These are phyloP conservation scores for Nosema muscidifuracis DNA, from an alignment of 371 early-diverging fungal species.

Conservation along the genomic window DNA sequence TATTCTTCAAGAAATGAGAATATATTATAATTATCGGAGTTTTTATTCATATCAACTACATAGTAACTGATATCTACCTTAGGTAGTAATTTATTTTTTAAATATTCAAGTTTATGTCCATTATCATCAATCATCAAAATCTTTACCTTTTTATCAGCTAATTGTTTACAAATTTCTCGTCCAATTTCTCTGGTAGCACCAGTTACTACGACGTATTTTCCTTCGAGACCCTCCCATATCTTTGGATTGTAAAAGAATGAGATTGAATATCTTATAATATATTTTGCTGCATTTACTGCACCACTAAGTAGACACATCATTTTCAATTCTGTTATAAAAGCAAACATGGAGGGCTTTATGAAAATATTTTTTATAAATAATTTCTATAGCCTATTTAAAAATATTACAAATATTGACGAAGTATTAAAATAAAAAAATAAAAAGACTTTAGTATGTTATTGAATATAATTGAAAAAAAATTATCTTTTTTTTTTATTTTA, in stretches of 20 bases:
- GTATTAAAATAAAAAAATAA: too few species aligned
- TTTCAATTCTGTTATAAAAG: not conserved
- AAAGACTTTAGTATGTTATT: too few species aligned
- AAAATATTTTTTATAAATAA: too few species aligned
- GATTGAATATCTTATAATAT: too few species aligned
- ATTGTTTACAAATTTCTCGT: conserved; percentile 77
- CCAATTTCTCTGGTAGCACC: conserved; percentile 96
- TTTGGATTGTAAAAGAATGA: not conserved
- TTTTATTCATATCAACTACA: conserved; percentile 69
- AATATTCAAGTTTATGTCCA: conserved; percentile 70
- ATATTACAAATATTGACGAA: too few species aligned
- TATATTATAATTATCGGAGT: conserved; percentile 58
- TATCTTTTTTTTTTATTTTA: too few species aligned
- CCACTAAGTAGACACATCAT: too few species aligned
- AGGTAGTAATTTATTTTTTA: conserved; percentile 67
- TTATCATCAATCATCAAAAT: conserved; percentile 78
- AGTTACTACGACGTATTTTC: conserved; percentile 67
- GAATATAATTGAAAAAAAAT: too few species aligned
- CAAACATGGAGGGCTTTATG: too few species aligned
- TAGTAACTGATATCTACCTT: conserved; percentile 68
- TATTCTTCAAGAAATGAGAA: conserved; percentile 27
- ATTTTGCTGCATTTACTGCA: too few species aligned
- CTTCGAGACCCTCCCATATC: conserved; percentile 20
- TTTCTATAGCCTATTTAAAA: too few species aligned
- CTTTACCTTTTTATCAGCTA: conserved; percentile 76